phyloP scores from a whole-genome alignment of 257 asterid genomes.

The Paulownia fortunei region DNA sequence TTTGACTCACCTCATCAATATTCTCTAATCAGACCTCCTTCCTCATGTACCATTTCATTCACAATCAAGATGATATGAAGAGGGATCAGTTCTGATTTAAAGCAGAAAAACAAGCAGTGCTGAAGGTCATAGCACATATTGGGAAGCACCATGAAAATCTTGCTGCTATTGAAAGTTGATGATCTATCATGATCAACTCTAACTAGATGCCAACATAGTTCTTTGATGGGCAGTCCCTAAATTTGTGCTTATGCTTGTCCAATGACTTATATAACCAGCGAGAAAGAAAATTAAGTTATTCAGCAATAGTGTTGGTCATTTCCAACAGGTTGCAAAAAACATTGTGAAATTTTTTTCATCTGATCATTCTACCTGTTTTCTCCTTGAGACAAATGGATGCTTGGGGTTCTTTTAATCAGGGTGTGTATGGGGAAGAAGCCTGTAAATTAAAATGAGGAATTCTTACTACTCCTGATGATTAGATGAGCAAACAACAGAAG shows the following conservation, averaged over 20 bases:
- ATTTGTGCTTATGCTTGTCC: not conserved
- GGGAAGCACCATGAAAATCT: not conserved
- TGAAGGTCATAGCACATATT: not conserved
- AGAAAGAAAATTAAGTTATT: not conserved
- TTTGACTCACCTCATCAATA: not conserved
- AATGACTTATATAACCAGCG: not conserved
- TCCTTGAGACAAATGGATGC: not conserved
- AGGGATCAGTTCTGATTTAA: not conserved
- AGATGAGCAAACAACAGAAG: not conserved
- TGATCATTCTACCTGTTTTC: not conserved
- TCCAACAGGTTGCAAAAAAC: slow-evolving; percentile 4
- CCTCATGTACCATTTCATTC: not conserved
- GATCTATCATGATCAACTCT: not conserved
- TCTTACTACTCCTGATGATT: not conserved
- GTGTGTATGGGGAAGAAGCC: not conserved
- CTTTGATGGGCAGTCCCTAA: not conserved
- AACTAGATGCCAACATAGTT: not conserved
- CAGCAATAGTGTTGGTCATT: not conserved
- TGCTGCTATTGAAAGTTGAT: not conserved
- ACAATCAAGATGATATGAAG: not conserved
- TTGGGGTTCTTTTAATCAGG: not conserved
- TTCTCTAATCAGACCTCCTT: not conserved
- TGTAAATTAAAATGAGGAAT: not conserved
- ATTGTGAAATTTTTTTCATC: not conserved
- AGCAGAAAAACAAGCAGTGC: not conserved